A percentile compares a stretch with the other conserved stretches of the same genome.
phyloP scores from a whole-genome alignment of 805 yeast species.

The Saturnispora dispora region DNA sequence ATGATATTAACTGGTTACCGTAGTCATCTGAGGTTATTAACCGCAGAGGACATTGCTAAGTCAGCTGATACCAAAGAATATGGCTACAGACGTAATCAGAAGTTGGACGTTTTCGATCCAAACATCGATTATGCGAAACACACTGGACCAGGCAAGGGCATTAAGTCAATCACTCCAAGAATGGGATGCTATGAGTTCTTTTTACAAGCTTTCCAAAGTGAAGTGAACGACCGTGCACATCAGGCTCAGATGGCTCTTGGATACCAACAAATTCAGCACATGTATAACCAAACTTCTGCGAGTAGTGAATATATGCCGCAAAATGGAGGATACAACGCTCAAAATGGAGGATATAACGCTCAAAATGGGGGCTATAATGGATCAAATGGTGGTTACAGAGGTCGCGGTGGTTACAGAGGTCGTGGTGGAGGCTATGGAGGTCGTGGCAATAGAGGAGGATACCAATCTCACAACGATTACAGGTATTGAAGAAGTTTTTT shows the following conservation, averaged over 20 bases:
- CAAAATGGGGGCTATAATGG: conserved; percentile 7
- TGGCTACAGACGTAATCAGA: conserved; percentile 17
- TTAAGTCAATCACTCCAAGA: conserved; percentile 35
- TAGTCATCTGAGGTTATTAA: conserved; percentile 51
- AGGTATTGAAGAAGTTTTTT: background rate
- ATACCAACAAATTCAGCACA: conserved; percentile 21
- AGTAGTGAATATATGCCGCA: conserved; percentile 6
- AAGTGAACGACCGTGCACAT: conserved; percentile 13
- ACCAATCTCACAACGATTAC: background rate
- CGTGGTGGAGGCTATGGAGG: conserved; percentile 7
- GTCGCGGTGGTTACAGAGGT: conserved; percentile 7
- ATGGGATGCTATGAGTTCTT: conserved; percentile 45
- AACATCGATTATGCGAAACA: conserved; percentile 32
- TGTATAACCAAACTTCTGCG: conserved; percentile 16
- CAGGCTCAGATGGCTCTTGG: conserved; percentile 1
- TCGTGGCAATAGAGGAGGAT: conserved; percentile 4
- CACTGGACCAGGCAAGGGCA: conserved; percentile 41
- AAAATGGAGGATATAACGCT: conserved; percentile 1
- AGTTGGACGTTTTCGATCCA: conserved; percentile 15
- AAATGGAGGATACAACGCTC: background rate
- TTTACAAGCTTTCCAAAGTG: conserved; percentile 27
- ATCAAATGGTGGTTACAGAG: conserved; percentile 4
- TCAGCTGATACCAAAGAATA: conserved; percentile 38
- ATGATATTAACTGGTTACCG: conserved; percentile 76
- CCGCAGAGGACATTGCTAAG: conserved; percentile 58